Conservation (phyloP, 345 rosid species). For the Hypericum perforatum region DNA sequence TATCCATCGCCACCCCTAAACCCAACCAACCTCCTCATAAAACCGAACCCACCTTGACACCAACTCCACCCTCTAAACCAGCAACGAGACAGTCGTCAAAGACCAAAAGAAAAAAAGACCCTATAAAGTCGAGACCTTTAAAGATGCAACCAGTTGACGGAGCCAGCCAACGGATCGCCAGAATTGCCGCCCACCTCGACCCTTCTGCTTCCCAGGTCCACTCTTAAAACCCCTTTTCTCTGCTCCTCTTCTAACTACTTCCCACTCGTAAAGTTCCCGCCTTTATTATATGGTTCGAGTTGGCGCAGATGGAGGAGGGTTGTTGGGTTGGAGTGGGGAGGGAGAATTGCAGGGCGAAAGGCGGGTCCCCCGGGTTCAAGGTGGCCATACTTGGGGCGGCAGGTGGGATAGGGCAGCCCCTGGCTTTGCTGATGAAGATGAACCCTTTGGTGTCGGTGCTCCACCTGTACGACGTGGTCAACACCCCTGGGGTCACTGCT, state of each 20-base stretch:
- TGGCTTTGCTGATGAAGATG: constrained; percentile 90
- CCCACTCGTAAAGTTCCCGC: neutral
- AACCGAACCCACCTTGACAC: too few species aligned
- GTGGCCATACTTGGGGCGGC: constrained; percentile 94
- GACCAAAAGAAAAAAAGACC: too few species aligned
- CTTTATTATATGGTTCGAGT: neutral
- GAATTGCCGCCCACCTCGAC: too few species aligned
- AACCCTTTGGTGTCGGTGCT: constrained; percentile 89
- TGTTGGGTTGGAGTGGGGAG: constrained; percentile 38
- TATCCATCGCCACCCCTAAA: too few species aligned
- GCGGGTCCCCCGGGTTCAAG: constrained; percentile 79
- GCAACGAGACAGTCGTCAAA: too few species aligned
- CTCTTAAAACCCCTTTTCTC: neutral
- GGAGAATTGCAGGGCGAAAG: constrained; percentile 71
- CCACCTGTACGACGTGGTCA: constrained; percentile 90
- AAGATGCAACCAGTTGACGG: too few species aligned
- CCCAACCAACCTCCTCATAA: too few species aligned
- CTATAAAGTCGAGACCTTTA: too few species aligned
- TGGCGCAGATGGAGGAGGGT: constrained; percentile 32
- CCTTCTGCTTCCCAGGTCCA: constrained; percentile 38
- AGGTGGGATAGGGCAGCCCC: constrained; percentile 95
- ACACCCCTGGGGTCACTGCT: constrained; percentile 87
- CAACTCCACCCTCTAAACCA: too few species aligned
- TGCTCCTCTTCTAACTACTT: constrained; percentile 2
- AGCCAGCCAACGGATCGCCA: too few species aligned